phyloP scores from a whole-genome alignment of 495 filamentous ascomycete genomes.

The Neurospora sp. region DNA sequence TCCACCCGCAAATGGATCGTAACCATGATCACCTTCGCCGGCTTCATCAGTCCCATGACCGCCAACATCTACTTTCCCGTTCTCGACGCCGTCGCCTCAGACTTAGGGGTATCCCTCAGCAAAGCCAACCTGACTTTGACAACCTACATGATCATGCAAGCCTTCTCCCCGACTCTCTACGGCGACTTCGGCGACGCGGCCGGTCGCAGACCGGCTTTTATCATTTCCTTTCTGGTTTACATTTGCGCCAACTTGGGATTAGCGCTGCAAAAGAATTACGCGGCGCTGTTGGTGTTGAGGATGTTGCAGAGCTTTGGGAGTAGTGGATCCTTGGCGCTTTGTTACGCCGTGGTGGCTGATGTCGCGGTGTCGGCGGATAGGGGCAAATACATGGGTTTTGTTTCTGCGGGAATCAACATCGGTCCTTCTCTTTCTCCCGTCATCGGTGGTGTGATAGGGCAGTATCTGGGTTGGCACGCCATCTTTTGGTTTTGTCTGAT shows the following conservation, averaged over 20 bases:
- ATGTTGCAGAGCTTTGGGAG: slow-evolving; percentile 48
- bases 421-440: no score
- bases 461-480: slow-evolving; percentile 57
- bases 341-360: slow-evolving; percentile 52
- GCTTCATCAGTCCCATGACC: slow-evolving; percentile 63
- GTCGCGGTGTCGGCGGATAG: slow-evolving; percentile 47
- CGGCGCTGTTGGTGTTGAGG: slow-evolving; percentile 49
- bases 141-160: slow-evolving; percentile 55
- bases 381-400: slow-evolving; percentile 49
- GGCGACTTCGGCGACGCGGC: slow-evolving; percentile 51
- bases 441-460: slow-evolving; percentile 24
- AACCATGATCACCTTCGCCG: slow-evolving; percentile 52
- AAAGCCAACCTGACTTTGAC: slow-evolving; percentile 61
- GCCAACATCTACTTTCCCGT: slow-evolving; percentile 77
- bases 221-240: slow-evolving; percentile 49
- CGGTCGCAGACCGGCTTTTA: slow-evolving; percentile 50
- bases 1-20: slow-evolving; percentile 50
- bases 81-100: slow-evolving; percentile 43
- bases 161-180: slow-evolving; percentile 46
- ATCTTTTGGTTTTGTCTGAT: slow-evolving; percentile 72
- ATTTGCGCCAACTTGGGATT: slow-evolving; percentile 53
- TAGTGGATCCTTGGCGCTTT: slow-evolving; percentile 45
- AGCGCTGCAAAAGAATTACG: slow-evolving; percentile 49
- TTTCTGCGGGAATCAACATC: slow-evolving; percentile 36
- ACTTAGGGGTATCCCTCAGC: slow-evolving; percentile 46